Evolutionary conservation across 164 flowering plant genomes (phyloP).

Genomic region (Liquidambar formosana): DNA sequence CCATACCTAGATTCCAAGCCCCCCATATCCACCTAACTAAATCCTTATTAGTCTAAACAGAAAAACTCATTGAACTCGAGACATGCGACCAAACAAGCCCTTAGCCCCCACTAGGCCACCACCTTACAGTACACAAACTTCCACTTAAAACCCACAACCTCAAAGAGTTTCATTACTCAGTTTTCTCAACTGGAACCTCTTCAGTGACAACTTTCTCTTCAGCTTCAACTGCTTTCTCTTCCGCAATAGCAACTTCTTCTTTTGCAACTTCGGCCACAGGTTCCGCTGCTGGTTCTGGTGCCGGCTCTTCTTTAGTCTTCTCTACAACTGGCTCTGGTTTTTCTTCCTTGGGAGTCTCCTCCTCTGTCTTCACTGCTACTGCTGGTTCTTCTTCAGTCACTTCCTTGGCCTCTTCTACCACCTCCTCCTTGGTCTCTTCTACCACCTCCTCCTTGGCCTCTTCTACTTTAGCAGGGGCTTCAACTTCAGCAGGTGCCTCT

Average conservation of each 20-base stretch:
- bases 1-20: too few species aligned
- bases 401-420: conserved; percentile 4
- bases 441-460: conserved; percentile 19
- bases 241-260: conserved; percentile 12
- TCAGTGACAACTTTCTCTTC: conserved; percentile 8
- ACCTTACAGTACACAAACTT: background rate
- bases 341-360: background rate
- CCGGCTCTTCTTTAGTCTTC: conserved; percentile 4
- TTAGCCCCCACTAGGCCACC: background rate
- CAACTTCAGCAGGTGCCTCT: conserved; percentile 7
- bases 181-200: conserved; percentile 5
- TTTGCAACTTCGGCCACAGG: conserved; percentile 9
- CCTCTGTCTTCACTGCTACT: conserved; percentile 1
- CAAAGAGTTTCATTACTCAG: background rate
- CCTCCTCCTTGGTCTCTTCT: conserved; percentile 7
- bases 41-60: too few species aligned
- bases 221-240: conserved; percentile 13
- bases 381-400: background rate
- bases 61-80: too few species aligned
- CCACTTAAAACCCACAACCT: background rate
- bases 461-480: conserved; percentile 9
- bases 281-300: conserved; percentile 1
- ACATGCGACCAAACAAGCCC: background rate
- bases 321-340: conserved; percentile 7
- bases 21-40: too few species aligned